A percentile compares a stretch with the other conserved stretches of the same genome.
Conservation (phyloP, 2,329 filamentous ascomycete genomes). For the Pyrenochaeta sp. region DNA sequence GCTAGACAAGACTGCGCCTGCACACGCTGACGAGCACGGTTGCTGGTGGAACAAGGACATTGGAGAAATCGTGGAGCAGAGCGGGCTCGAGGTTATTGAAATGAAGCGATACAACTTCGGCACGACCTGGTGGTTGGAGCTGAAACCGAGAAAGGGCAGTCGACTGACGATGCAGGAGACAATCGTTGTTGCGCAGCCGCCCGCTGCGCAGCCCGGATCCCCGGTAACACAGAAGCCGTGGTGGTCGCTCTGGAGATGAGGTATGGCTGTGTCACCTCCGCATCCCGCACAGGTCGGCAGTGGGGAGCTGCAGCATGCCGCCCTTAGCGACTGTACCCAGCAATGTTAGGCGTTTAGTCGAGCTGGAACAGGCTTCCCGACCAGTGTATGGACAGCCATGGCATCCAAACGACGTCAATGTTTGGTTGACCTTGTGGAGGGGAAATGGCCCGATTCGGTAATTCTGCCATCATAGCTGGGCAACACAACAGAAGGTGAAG, state of each 20-base stretch:
- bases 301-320: conserved; percentile 16
- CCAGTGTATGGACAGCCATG: neutral
- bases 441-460: conserved; percentile 19
- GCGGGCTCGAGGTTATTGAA: conserved; percentile 57
- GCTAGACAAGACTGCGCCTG: conserved; percentile 56
- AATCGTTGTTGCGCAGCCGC: conserved; percentile 19
- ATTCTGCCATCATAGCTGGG: conserved; percentile 11
- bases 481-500: conserved; percentile 24
- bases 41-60: conserved; percentile 65
- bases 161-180: conserved; percentile 24
- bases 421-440: conserved; percentile 13
- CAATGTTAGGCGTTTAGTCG: neutral
- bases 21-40: conserved; percentile 59
- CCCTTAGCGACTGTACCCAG: conserved; percentile 1
- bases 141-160: conserved; percentile 51
- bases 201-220: conserved; percentile 23
- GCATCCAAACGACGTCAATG: conserved; percentile 17
- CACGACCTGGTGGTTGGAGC: conserved; percentile 59
- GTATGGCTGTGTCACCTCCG: conserved; percentile 18
- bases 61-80: conserved; percentile 57
- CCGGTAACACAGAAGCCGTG: conserved; percentile 39
- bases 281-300: conserved; percentile 13
- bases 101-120: conserved; percentile 58
- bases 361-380: neutral
- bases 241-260: conserved; percentile 48